Evolutionary conservation across 2,329 filamentous ascomycete species (phyloP), one percentile per base, ranked within the genome.

Genomic region (Epichloe uncinata): DNA sequence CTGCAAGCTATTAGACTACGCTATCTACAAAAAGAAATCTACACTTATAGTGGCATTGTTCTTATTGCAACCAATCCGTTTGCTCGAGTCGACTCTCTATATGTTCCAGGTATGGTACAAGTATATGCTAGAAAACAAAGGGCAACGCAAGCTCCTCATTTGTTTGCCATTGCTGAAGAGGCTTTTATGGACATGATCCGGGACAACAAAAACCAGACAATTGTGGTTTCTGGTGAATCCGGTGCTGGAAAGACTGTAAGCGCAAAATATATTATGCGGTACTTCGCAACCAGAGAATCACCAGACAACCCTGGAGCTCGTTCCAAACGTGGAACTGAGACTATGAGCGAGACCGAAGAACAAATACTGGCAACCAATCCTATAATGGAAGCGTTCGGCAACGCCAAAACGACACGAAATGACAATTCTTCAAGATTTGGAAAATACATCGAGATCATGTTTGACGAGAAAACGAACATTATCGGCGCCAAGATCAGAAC

Each of bases 381-480:
- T 38, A 95, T 98, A 66, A 98, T 98, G 93, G 93, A 98, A 79
- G 91, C 93, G 35, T 98, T 98, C 64, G 93, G 93, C 66, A 98
- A 98, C 73, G 93, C 93, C 49, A 98, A 98, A 73, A 98, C 93
- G n/a, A 98, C 93, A 11, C 80, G 93, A 66, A 98, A 98, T 72
- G 93, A 98, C 71, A 98, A 98, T 71, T 98, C 93, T 42, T 98
- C 93, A 41, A 82, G 93, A 62, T 98, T 98, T 69, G 93, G 93
- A 67, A 98, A 98, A 75, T 98, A 98, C 68, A 97, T 98, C 60
- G 93, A 98, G 72, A 98, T 98, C 65, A 91, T 97, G 88, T 98
- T 98, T 68, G 90, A 97, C 70, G 81, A 87, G 55, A 80, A 84
- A 61, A 95, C 88, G 54, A 93, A 94, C 66, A 98, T 98, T 61